Evolutionary conservation across 2,329 filamentous ascomycete species (phyloP), one percentile per base, ranked within the genome.

Genomic region (Botryosphaeria dothidea): DNA sequence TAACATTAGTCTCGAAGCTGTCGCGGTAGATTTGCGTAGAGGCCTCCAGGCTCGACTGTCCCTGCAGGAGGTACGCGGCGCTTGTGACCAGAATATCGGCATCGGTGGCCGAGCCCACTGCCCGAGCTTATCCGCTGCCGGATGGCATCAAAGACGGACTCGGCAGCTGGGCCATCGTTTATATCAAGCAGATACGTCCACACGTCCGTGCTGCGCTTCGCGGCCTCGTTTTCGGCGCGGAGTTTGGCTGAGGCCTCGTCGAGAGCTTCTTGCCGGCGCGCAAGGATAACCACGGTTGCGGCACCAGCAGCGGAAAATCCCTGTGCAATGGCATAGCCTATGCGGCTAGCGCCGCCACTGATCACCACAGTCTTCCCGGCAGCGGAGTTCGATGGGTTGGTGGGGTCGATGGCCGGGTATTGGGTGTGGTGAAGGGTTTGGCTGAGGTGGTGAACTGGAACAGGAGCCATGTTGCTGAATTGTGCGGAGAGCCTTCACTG

Each of bases 281-380:
- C 79, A 1, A 78, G 64, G 46, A 85, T 71, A 7, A 79, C 74
- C 25, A 84, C 71, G 1, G 68, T 71, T 2, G 71, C 64, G 8
- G 80, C 79, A 0, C 74, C 73, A 0, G 83, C 83, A 1, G 70
- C 65, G 9, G 77, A 74, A 67, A 83, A 77, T 2, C 68, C 66
- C 13, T 46, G 31, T 13, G 71, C 70, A n/a, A 69, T 73, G 11
- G 61, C 68, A 31, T 43, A 65, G 5, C 76, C 75, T 21, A 78
- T 71, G 9, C 73, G 72, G 13, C 58, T 64, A 13, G 67, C 69
- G 36, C 69, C 74, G 25, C 74, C 74, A 7, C 73, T 75, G 23
- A 76, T 68, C 8, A 76, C 49, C 7, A 77, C 67, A 27, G 61
- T 62, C 64, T 75, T 76, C 38, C 73, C 74, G 5, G 49, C 60